Conservation (phyloP, 2,329 filamentous ascomycete species). For the Taxawa tesnikishii region DNA sequence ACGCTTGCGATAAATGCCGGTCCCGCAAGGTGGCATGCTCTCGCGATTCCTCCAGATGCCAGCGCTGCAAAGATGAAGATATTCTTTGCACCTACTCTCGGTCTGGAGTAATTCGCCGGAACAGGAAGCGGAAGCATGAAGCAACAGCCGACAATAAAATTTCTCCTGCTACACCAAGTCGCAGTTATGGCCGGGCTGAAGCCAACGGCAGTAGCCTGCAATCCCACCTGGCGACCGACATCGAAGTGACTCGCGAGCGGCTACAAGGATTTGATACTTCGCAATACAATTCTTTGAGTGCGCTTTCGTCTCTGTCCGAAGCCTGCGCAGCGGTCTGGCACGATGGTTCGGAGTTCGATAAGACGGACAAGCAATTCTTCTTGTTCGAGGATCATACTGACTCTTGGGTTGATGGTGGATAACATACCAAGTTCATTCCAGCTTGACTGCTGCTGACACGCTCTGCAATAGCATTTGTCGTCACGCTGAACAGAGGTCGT, state of each 20-base stretch:
- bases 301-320: constrained; percentile 9
- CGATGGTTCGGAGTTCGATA: constrained; percentile 7
- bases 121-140: constrained; percentile 8
- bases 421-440: not conserved
- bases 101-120: constrained; percentile 10
- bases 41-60: constrained; percentile 7
- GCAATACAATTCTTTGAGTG: constrained; percentile 6
- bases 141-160: not conserved
- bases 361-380: constrained; percentile 8
- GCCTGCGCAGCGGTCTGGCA: constrained; percentile 11
- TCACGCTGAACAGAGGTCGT: constrained; percentile 4
- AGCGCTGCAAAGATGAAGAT: constrained; percentile 6
- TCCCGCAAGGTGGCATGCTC: constrained; percentile 11
- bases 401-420: constrained; percentile 8
- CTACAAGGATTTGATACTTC: not conserved
- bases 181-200: not conserved
- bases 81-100: constrained; percentile 10
- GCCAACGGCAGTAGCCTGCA: not conserved
- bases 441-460: not conserved
- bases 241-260: constrained; percentile 9
- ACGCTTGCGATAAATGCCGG: constrained; percentile 12
- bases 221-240: constrained; percentile 8
- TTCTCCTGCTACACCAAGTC: constrained; percentile 1
- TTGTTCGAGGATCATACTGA: constrained; percentile 7
- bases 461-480: constrained; percentile 5